Evolutionary conservation across 164 flowering plant species (phyloP).

Genomic region (Annona cherimola): DNA sequence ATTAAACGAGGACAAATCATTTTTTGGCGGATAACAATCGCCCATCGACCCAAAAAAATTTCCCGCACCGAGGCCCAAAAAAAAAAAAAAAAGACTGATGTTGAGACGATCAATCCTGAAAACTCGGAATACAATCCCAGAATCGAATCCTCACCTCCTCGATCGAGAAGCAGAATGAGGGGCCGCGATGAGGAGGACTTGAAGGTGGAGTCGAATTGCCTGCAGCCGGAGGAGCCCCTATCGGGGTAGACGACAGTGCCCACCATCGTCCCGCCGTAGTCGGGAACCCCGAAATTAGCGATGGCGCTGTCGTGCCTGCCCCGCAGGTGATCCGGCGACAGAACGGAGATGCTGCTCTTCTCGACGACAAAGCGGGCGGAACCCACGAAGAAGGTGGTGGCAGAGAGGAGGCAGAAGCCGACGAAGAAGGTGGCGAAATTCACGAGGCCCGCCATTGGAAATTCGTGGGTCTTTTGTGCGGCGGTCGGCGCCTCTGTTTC

Average conservation of each 20-base stretch:
- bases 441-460: slow-evolving; percentile 18
- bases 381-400: slow-evolving; percentile 9
- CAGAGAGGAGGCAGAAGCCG: neutral
- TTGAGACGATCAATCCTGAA: too few species aligned
- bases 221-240: slow-evolving; percentile 39
- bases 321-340: slow-evolving; percentile 37
- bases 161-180: slow-evolving; percentile 67
- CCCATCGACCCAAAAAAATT: neutral
- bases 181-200: slow-evolving; percentile 44
- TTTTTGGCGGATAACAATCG: neutral
- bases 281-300: slow-evolving; percentile 83
- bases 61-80: neutral
- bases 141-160: slow-evolving; percentile 50
- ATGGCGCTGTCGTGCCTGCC: slow-evolving; percentile 66
- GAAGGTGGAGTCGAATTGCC: slow-evolving; percentile 42
- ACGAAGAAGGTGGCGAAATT: slow-evolving; percentile 7
- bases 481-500: too few species aligned
- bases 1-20: neutral
- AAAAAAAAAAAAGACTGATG: neutral
- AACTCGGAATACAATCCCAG: neutral
- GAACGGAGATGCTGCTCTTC: slow-evolving; percentile 61
- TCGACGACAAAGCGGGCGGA: slow-evolving; percentile 62
- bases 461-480: neutral
- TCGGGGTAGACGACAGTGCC: slow-evolving; percentile 65
- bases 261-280: slow-evolving; percentile 69